These are phyloP conservation scores for Heterobasidion irregulare DNA, from an alignment of 1,284 basidiomycete genomes.

Conservation along the genomic window DNA sequence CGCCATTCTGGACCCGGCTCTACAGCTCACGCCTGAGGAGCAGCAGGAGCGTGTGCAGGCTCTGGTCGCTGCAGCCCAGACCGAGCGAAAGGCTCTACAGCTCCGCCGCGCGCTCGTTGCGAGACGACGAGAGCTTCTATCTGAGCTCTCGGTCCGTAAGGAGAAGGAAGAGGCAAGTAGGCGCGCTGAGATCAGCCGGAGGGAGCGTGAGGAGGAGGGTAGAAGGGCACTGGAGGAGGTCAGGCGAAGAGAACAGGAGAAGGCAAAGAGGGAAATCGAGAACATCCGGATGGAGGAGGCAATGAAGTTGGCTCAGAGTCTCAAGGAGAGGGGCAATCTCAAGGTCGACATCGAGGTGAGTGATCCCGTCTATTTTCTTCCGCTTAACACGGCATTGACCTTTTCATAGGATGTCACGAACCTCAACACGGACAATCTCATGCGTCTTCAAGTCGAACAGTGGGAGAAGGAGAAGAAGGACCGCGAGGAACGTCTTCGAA, in stretches of 20 bases:
- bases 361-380: conserved; percentile 9
- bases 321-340: conserved; percentile 81
- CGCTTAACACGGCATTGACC: conserved; percentile 2
- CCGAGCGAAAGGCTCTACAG: conserved; percentile 71
- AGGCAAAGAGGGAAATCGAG: conserved; percentile 80
- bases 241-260: conserved; percentile 69
- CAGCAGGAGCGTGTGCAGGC: conserved; percentile 43
- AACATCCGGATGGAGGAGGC: conserved; percentile 80
- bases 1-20: conserved; percentile 36
- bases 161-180: conserved; percentile 87
- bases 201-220: conserved; percentile 71
- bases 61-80: conserved; percentile 52
- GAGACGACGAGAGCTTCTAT: conserved; percentile 80
- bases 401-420: conserved; percentile 65
- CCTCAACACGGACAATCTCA: conserved; percentile 83
- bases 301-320: conserved; percentile 80
- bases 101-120: conserved; percentile 80
- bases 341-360: conserved; percentile 79
- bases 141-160: conserved; percentile 79
- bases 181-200: conserved; percentile 64
- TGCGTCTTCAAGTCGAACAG: conserved; percentile 89
- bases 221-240: conserved; percentile 63
- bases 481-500: conserved; percentile 75
- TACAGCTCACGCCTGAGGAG: conserved; percentile 34
- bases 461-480: conserved; percentile 97